Base-by-base conservation (phyloP, 176 grass and related monocot genomes). In the Tillandsia fasciculata region DNA sequence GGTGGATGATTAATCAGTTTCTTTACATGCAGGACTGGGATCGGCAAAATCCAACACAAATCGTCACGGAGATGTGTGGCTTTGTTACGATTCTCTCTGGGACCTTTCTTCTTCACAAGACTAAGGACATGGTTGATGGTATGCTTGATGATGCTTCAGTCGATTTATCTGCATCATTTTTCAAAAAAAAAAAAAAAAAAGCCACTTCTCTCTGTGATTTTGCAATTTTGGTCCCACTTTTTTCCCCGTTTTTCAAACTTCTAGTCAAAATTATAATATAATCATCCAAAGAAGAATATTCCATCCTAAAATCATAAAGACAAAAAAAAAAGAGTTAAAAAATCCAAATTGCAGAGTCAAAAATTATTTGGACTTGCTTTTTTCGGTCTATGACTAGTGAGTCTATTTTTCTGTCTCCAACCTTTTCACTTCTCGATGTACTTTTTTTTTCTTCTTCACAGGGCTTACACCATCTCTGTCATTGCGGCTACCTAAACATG, bases 101-200 rank as follows among this genome's bases (percentile, higher is more conserved):
- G 51, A 96, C 93, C 10, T 92, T 96, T 85, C 86, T 96, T 89
- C 93, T 96, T 80, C 93, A 96, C 66, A 96, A 87, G 73, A 96
- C 93, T 11, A 96, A 96, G 86, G 93, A 96, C 74, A 92, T 96
- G 86, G 76, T 70, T 68, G 89, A 96, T 83, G 93, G 93, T 96
- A 78, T 59, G 73, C 0, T 71, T 61, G 20, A 20, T 53, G 26
- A 22, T 54, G 12, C 23, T 56, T 70, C 10, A 51, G 71, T 68
- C 70, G 2, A 10, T 63, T 64, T 64, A 50, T 6, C 33, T 1
- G 33, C 33, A 7, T 3, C 33, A 42, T 42, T 42, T 7, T 42
- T 3, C 33, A 6, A 42, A 42, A 42, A 42, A 42, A 42, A 42
- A 29, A 29, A 29, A 42, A 29, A 29, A 29, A 29, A 29, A 29